Percentiles rank a stretch among this genome's conserved stretches.
phyloP scores from a whole-genome alignment of 139 green algal species.

The Prasinococcaceae sp. region DNA sequence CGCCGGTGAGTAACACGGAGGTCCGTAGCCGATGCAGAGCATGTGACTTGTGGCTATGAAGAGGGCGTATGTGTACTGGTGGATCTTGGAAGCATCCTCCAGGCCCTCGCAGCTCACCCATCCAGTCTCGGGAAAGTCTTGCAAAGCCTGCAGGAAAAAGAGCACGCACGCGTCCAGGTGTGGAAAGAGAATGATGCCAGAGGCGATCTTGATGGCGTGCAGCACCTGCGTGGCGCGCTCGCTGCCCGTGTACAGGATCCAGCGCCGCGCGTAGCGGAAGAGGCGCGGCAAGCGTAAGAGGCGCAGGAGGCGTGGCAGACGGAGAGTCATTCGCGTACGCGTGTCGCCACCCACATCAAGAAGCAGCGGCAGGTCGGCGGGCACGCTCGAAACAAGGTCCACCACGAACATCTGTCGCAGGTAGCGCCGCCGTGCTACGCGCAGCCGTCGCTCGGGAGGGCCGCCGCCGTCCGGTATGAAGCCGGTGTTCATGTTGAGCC shows the following conservation, averaged over 20 bases:
- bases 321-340: neutral
- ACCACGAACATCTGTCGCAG: neutral
- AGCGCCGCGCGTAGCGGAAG: neutral
- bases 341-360: neutral
- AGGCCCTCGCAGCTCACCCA: neutral
- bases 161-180: neutral
- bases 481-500: neutral
- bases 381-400: neutral
- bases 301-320: neutral
- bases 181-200: neutral
- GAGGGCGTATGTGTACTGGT: neutral
- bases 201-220: neutral
- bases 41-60: neutral
- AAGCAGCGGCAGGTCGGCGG: neutral
- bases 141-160: neutral
- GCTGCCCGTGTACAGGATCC: neutral
- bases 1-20: too few relatives aligned
- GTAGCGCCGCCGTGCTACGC: neutral
- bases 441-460: neutral
- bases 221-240: neutral
- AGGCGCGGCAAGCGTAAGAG: neutral
- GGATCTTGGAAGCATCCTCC: neutral
- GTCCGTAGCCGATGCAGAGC: neutral
- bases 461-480: neutral
- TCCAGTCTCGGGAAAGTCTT: neutral